These are phyloP conservation scores for Suillus paluster DNA, from an alignment of 768 basidiomycete species.

Conservation along the genomic window DNA sequence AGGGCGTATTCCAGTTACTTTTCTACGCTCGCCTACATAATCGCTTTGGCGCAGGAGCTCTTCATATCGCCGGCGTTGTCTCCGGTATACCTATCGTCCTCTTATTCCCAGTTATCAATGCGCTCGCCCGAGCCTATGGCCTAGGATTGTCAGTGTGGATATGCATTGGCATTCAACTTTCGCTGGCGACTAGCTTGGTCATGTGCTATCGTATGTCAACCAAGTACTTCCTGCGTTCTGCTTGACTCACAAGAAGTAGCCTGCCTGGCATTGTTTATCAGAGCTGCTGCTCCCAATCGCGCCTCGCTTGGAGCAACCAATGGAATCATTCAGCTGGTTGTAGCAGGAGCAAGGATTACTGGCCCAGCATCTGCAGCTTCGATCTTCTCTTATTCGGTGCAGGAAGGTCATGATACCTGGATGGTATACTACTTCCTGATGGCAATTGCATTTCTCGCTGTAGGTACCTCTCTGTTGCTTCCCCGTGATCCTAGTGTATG, in stretches of 20 bases:
- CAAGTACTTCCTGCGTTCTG: not conserved
- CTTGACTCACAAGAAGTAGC: not conserved
- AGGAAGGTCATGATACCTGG: not conserved
- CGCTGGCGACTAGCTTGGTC: slow-evolving; percentile 22
- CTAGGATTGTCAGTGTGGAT: slow-evolving; percentile 31
- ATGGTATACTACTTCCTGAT: not conserved
- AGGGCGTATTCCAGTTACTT: slow-evolving; percentile 57
- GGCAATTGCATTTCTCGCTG: not conserved
- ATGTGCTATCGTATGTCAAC: slow-evolving; percentile 38
- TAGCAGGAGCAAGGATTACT: not conserved
- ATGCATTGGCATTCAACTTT: slow-evolving; percentile 29
- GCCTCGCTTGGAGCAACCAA: not conserved
- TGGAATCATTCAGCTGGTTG: not conserved
- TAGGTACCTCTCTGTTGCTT: not conserved
- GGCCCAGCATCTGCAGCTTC: not conserved
- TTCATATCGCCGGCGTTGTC: slow-evolving; percentile 32
- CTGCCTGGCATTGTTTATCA: not conserved
- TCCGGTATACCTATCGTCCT: slow-evolving; percentile 35
- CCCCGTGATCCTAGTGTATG: not conserved
- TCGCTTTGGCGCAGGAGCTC: slow-evolving; percentile 51
- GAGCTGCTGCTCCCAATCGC: slow-evolving; percentile 8
- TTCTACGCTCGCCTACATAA: slow-evolving; percentile 64
- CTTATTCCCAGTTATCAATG: slow-evolving; percentile 36
- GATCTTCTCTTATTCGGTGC: not conserved
- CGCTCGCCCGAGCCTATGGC: slow-evolving; percentile 26